Base-by-base conservation (phyloP, 139 green algal species). In the Diplosphaera chodatii region DNA sequence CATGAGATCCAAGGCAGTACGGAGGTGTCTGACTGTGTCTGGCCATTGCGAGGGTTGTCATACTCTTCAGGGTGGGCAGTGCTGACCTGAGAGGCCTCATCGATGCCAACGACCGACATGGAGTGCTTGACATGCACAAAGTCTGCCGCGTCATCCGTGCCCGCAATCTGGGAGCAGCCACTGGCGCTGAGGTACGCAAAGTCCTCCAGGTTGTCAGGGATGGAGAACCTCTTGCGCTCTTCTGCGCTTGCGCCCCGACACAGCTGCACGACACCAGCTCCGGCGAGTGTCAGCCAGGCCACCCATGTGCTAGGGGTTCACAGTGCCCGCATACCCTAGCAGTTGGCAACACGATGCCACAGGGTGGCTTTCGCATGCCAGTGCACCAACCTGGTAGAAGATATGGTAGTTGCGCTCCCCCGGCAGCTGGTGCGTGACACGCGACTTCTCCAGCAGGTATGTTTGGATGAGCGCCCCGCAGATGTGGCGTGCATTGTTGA, bases 331-430 rank as follows among this genome's bases (percentile, higher is more conserved):
- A n/a, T n/a, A n/a, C n/a, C n/a, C n/a, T n/a, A n/a, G n/a, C n/a
- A n/a, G n/a, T n/a, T n/a, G n/a, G n/a, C n/a, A n/a, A n/a, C n/a
- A n/a, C n/a, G n/a, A n/a, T n/a, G n/a, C n/a, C n/a, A n/a, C n/a
- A n/a, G n/a, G n/a, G n/a, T n/a, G n/a, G n/a, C n/a, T n/a, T n/a
- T n/a, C n/a, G n/a, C n/a, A n/a, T n/a, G n/a, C n/a, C n/a, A n/a
- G n/a, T n/a, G n/a, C n/a, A n/a, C n/a, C n/a, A n/a, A 66, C 28
- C 71, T 94, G 88, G 79, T 98, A 98, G 81, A 98, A 98, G 68
- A 93, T 86, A 83, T 98, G 93, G 84, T 90, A 98, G 22, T 80
- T 91, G 64, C 93, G 85, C 85, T 98, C 93, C 10, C 82, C 79
- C 55, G 76, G 71, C 78, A 77, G 55, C 66, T 84, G 80, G 40